phyloP scores from a whole-genome alignment of 164 flowering plant species.

The Buxus sempervirens region DNA sequence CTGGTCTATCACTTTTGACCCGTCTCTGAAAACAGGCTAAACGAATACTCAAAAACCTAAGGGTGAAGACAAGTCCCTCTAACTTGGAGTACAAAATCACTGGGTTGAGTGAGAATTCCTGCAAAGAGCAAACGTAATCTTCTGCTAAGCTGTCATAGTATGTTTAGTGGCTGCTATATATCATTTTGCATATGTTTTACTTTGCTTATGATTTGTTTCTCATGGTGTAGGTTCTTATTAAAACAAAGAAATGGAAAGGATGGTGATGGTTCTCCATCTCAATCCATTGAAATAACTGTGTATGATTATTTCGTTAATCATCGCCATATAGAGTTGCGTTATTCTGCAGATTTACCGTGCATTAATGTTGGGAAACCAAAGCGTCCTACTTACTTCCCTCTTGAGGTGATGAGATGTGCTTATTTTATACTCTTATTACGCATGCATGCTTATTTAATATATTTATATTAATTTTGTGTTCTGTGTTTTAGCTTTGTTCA shows the following conservation, averaged over 20 bases:
- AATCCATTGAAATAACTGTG: conserved; percentile 44
- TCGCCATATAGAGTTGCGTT: conserved; percentile 31
- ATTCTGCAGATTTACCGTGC: conserved; percentile 53
- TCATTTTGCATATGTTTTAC: neutral
- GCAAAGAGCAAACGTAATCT: conserved; percentile 63
- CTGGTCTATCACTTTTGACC: neutral
- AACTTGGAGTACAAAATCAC: conserved; percentile 71
- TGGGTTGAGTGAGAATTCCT: conserved; percentile 71
- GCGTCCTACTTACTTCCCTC: conserved; percentile 56
- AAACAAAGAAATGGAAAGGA: conserved; percentile 34
- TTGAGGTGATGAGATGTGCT: conserved; percentile 39
- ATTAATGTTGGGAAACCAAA: conserved; percentile 72
- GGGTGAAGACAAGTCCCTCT: conserved; percentile 48
- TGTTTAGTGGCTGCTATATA: neutral
- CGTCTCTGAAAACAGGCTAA: conserved; percentile 54
- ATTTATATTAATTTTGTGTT: neutral
- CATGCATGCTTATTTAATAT: neutral
- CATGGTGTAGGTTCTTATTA: conserved; percentile 42
- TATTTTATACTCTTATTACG: neutral
- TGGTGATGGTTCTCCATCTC: conserved; percentile 19
- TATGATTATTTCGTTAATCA: conserved; percentile 57
- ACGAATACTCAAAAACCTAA: conserved; percentile 62
- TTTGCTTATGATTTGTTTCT: conserved; percentile 2
- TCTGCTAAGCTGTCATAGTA: neutral
- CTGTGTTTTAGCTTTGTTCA: conserved; percentile 53